Conservation (phyloP, 257 asterid species). For the Ajuga chamaepitys region DNA sequence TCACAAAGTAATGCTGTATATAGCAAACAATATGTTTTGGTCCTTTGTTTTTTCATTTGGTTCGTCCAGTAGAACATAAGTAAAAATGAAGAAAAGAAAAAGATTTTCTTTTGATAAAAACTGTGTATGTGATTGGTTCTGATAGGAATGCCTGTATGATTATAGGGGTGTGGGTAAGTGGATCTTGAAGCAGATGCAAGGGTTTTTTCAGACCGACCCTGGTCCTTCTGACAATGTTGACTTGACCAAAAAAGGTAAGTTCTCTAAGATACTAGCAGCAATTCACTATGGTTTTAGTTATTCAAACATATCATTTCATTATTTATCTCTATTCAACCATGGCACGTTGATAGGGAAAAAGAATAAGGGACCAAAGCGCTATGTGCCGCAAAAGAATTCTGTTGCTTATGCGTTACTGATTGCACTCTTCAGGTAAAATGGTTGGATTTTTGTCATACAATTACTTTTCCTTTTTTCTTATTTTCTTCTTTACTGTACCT, state of each 20-base stretch:
- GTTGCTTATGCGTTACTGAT: constrained; percentile 83
- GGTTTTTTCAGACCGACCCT: constrained; percentile 42
- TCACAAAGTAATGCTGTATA: neutral
- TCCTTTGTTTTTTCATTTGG: neutral
- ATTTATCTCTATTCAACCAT: constrained; percentile 7
- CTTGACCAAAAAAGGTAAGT: constrained; percentile 41
- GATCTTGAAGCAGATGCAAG: constrained; percentile 84
- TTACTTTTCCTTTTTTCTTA: too few species aligned
- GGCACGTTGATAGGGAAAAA: constrained; percentile 41
- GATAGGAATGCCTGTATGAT: neutral
- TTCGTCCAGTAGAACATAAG: neutral
- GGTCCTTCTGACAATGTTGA: constrained; percentile 37
- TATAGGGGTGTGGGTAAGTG: constrained; percentile 92
- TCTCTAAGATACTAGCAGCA: neutral
- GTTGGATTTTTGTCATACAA: neutral
- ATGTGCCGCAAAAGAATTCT: constrained; percentile 90
- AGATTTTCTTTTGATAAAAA: neutral
- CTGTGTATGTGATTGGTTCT: neutral
- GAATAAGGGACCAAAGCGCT: constrained; percentile 51
- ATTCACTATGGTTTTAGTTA: neutral
- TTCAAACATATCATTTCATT: neutral
- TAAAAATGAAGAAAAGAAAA: neutral
- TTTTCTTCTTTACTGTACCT: neutral
- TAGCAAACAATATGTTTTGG: neutral
- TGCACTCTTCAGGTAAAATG: constrained; percentile 71